Conservation (phyloP, 345 rosid species). For the Corchorus olitorius region DNA sequence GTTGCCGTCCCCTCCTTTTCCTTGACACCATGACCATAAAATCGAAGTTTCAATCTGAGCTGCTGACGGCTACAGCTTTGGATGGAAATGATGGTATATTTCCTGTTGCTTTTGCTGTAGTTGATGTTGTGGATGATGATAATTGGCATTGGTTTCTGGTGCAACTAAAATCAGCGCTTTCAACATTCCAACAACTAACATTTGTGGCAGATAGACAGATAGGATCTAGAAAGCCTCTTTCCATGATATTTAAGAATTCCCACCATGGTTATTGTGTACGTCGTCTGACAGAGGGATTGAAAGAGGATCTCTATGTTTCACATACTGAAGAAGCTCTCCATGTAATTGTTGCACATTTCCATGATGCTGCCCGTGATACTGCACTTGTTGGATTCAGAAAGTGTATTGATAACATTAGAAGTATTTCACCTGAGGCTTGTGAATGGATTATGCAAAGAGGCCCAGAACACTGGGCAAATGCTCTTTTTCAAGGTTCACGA, state of each 20-base stretch:
- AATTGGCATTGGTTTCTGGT: slow-evolving; percentile 67
- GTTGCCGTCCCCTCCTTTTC: slow-evolving; percentile 62
- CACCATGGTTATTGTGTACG: slow-evolving; percentile 49
- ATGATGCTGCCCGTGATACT: slow-evolving; percentile 50
- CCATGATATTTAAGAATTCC: slow-evolving; percentile 45
- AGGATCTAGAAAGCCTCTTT: slow-evolving; percentile 36
- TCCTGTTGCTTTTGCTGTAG: slow-evolving; percentile 60
- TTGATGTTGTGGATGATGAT: slow-evolving; percentile 52
- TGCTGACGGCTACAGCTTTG: slow-evolving; percentile 53
- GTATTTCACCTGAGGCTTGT: slow-evolving; percentile 45
- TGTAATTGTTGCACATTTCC: slow-evolving; percentile 28
- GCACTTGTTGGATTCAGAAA: slow-evolving; percentile 41
- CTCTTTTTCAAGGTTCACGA: slow-evolving; percentile 48
- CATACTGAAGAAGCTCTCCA: slow-evolving; percentile 36
- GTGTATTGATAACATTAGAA: slow-evolving; percentile 44
- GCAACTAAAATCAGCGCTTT: slow-evolving; percentile 47
- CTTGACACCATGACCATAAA: slow-evolving; percentile 45
- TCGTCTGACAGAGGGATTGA: slow-evolving; percentile 39
- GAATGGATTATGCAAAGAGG: slow-evolving; percentile 58
- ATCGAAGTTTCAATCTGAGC: slow-evolving; percentile 47
- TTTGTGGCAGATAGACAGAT: slow-evolving; percentile 54
- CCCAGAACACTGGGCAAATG: slow-evolving; percentile 56
- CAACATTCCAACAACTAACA: slow-evolving; percentile 42
- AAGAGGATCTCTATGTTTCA: slow-evolving; percentile 29
- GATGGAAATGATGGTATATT: slow-evolving; percentile 57